Evolutionary conservation across 371 early-diverging fungal genomes (phyloP), one percentile per base, ranked within the genome.

Genomic region (Syncephalis fuscata): DNA sequence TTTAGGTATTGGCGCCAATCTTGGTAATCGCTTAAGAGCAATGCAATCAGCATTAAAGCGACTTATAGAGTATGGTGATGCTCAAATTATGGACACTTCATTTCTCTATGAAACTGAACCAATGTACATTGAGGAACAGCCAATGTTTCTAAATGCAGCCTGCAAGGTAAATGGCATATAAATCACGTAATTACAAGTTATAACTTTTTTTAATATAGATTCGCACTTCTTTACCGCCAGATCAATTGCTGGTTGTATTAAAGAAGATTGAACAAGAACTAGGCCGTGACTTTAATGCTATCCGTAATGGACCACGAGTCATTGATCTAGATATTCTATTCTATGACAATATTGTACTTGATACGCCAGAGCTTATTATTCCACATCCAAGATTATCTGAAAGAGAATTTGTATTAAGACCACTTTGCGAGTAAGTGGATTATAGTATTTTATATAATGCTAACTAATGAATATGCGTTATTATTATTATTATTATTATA

Each of bases 251-350:
- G n/a, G 64, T 53, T n/a, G 63, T 65, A 48, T 66, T 96, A 41
- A 92, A 96, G 60, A 60, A 70, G 3, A 80, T 86, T 39, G 98
- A 98, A 64, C 60, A 61, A 14, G 69, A 71, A 17, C 61, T 92
- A 59, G 94, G 94, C 10, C 72, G 98, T 22, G 32, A 32, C 32
- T 64, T 67, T 14, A 61, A 60, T 3, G 71, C 60, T 19, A 70
- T 81, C 52, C 72, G 89, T 24, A 82, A 89, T 57, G 97, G 93
- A 0, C 97, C 94, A 20, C 74, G 98, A 9, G 76, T 82, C 3
- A 82, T 98, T 45, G 98, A 98, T 58, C 70, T 96, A 14, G 98
- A 98, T 57, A 93, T 98, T 47, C 55, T 98, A 25, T 82, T 85
- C 53, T 98, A 85, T 62, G 85, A 91, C 49, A 70, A 77, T 36